Evolutionary conservation across 1,284 basidiomycete species (phyloP).

Genomic region (Meripilus lineatus): DNA sequence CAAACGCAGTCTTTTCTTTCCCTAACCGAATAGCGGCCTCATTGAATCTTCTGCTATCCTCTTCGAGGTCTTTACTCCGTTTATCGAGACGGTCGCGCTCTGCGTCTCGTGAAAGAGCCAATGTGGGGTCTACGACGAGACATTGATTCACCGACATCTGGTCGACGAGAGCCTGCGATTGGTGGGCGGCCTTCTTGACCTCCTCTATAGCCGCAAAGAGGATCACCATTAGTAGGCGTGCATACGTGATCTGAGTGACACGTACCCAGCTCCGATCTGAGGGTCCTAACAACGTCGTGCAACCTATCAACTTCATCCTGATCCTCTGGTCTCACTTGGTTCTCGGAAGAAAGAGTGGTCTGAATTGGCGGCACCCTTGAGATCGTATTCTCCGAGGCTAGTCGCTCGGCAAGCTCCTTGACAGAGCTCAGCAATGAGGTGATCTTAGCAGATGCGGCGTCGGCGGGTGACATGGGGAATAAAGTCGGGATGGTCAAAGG

Average conservation of each 20-base stretch:
- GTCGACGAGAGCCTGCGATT: conserved; percentile 44
- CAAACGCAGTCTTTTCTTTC: conserved; percentile 60
- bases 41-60: conserved; percentile 62
- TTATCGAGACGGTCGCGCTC: conserved; percentile 48
- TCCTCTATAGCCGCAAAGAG: neutral
- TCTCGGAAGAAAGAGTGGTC: neutral
- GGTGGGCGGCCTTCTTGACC: neutral
- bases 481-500: conserved; percentile 43
- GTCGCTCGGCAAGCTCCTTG: conserved; percentile 26
- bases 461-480: conserved; percentile 55
- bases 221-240: neutral
- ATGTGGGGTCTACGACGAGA: conserved; percentile 44
- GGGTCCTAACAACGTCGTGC: conserved; percentile 22
- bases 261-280: conserved; percentile 56
- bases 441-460: conserved; percentile 51
- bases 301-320: conserved; percentile 18
- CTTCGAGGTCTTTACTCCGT: conserved; percentile 54
- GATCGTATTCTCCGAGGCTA: conserved; percentile 6
- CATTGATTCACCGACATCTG: conserved; percentile 42
- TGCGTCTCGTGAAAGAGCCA: conserved; percentile 44
- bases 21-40: conserved; percentile 59
- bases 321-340: conserved; percentile 14
- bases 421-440: conserved; percentile 41
- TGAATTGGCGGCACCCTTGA: neutral
- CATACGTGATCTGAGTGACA: neutral